Evolutionary conservation across 2,329 filamentous ascomycete species (phyloP), one percentile per base, ranked within the genome.

Genomic region (Rachicladosporium sp.): DNA sequence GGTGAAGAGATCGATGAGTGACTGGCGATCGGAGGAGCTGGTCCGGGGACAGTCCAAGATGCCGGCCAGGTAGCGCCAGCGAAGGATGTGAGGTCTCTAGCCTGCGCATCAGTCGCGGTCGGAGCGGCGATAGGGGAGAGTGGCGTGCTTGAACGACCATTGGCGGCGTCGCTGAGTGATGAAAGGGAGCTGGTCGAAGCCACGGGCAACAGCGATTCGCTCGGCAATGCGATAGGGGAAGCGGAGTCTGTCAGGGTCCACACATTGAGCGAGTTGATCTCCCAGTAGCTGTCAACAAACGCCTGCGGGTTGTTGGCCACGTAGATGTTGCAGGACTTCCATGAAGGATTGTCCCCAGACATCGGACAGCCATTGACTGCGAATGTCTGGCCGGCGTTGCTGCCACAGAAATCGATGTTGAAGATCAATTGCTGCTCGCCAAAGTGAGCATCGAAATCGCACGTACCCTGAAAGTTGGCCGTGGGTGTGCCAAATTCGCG

Each of bases 401-500:
- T 50, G 23, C 60, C 60, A 41, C 60, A 63, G 38, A 63, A 62
- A 12, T 53, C 55, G 10, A 48, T 59, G 36, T 61, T 53, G 47
- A 63, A 56, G 38, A 64, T 49, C 13, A 65, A 47, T 10, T 50
- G 48, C 38, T 60, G 53, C 35, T 61, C 55, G 10, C 31, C 44
- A 45, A 63, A 60, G 36, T 60, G 51, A 11, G 43, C 35, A 47
- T 61, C 48, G 38, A 61, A 53, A 31, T 58, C 44, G 42, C 60
- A 63, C 30, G 42, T 44, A 38, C 48, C 46, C 64, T 68, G 2
- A 19, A 52, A 49, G 73, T 74, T 27, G 65, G 64, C 62, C 87
- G 93, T 37, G 65, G 70, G 31, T 6, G 43, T 30, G 77, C 82
- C 7, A 69, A 57, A 3, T 83, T 81, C 2, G 56, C 61, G 13